Base-by-base conservation (phyloP, 2,329 filamentous ascomycete genomes). In the Fusarium caatingaense region DNA sequence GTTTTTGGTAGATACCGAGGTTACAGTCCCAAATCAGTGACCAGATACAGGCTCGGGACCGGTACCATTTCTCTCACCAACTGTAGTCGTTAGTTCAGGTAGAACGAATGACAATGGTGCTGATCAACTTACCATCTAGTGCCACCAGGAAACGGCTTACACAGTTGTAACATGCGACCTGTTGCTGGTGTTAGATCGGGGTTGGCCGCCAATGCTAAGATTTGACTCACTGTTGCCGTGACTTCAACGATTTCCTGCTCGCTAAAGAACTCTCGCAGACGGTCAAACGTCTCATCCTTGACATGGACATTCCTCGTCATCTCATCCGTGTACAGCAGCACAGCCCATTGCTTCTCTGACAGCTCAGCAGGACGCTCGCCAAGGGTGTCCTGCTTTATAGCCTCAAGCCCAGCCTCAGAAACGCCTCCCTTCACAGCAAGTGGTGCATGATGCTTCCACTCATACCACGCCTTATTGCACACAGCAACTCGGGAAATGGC, bases 61-160 rank as follows among this genome's bases (percentile, higher is more conserved):
- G 5, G 83, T 81, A 16, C 79, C 83, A 67, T 89, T 89, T 70
- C 80, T 85, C 79, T 89, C 87, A 16, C 87, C 87, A 45, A 89
- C 87, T 89, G 56, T 27, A 50, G 21, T 53, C 44, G 65, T 82
- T 72, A 82, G 78, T 55, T 53, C 49, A 56, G 45, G 32, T 64
- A 56, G 56, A 49, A 23, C 49, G 46, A 60, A 66, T 40, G 65
- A 46, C 30, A 61, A 45, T 56, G 42, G 23, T 46, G 55, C 62
- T n/a, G 23, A 40, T 57, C 63, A 44, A 49, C 87, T 79, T 80
- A 90, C 88, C 92, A 81, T 97, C 91, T 59, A 97, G 79, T 16
- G 93, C 93, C 21, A 97, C 93, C 71, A 97, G 79, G 73, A 97
- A 94, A 30, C 93, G 86, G 78, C 91, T 94, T 18, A 97, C 93